phyloP scores from a whole-genome alignment of 495 filamentous ascomycete genomes.

The Lasiosphaeria hispida region DNA sequence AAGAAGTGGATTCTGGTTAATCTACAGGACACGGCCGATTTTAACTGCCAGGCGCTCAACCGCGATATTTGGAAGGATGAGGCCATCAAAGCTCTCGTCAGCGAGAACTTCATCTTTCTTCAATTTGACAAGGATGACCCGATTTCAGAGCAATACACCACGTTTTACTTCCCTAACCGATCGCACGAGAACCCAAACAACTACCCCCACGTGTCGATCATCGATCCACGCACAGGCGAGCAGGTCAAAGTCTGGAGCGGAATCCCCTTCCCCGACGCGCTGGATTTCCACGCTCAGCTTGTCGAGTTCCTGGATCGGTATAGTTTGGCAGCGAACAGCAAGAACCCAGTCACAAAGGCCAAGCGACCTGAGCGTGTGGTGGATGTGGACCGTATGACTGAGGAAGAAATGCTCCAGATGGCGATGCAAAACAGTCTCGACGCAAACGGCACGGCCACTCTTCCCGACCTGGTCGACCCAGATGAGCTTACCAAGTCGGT shows the following conservation, averaged over 20 bases:
- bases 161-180: constrained; percentile 80
- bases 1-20: constrained; percentile 96
- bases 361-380: constrained; percentile 68
- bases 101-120: constrained; percentile 92
- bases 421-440: constrained; percentile 83
- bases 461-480: constrained; percentile 59
- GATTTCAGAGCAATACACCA: constrained; percentile 71
- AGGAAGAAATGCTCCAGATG: constrained; percentile 94
- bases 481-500: constrained; percentile 72
- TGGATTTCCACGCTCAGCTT: constrained; percentile 85
- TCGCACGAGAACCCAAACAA: constrained; percentile 66
- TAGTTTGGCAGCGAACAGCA: constrained; percentile 78
- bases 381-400: constrained; percentile 83
- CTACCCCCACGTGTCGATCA: constrained; percentile 92
- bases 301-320: constrained; percentile 96
- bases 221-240: constrained; percentile 93
- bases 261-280: constrained; percentile 66
- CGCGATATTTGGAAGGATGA: constrained; percentile 91
- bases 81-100: constrained; percentile 71
- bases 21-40: constrained; percentile 86
- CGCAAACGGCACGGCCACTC: constrained; percentile 16
- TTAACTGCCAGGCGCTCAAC: constrained; percentile 90
- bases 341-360: constrained; percentile 84
- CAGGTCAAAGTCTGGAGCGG: constrained; percentile 97
- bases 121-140: constrained; percentile 84